Evolutionary conservation across 768 basidiomycete species (phyloP).

Genomic region (Antrodiella citrinella): DNA sequence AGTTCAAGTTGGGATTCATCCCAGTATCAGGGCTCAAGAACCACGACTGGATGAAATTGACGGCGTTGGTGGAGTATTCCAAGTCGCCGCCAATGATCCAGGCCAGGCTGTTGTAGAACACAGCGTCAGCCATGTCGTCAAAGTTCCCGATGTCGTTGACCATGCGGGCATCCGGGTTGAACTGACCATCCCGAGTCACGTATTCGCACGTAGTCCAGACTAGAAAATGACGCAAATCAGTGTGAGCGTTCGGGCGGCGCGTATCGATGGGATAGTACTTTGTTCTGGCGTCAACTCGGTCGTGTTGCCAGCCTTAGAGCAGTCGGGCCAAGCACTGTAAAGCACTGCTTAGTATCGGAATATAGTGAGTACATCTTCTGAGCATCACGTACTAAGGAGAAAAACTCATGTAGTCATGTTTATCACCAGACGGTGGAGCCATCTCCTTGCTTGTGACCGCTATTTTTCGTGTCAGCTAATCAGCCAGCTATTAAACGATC

Average conservation of each 20-base stretch:
- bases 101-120: slow-evolving; percentile 54
- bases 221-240: slow-evolving; percentile 14
- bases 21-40: slow-evolving; percentile 48
- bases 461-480: slow-evolving; percentile 12
- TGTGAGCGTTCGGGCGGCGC: background rate
- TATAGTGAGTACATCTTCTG: background rate
- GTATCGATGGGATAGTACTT: slow-evolving; percentile 24
- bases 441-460: slow-evolving; percentile 43
- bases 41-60: slow-evolving; percentile 43
- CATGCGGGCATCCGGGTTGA: slow-evolving; percentile 55
- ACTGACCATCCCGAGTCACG: slow-evolving; percentile 44
- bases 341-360: background rate
- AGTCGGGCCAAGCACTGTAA: slow-evolving; percentile 55
- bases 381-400: slow-evolving; percentile 49
- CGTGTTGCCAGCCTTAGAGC: slow-evolving; percentile 47
- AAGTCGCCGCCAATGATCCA: slow-evolving; percentile 38
- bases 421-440: slow-evolving; percentile 42
- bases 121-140: slow-evolving; percentile 45
- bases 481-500: background rate
- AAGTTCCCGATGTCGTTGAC: slow-evolving; percentile 51
- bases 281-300: slow-evolving; percentile 45
- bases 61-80: slow-evolving; percentile 35
- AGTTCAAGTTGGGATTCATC: slow-evolving; percentile 63
- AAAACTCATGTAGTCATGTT: slow-evolving; percentile 64
- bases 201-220: slow-evolving; percentile 58